These are phyloP conservation scores for Dendrobium officinale DNA, from an alignment of 106 monocot species.

Conservation along the genomic window DNA sequence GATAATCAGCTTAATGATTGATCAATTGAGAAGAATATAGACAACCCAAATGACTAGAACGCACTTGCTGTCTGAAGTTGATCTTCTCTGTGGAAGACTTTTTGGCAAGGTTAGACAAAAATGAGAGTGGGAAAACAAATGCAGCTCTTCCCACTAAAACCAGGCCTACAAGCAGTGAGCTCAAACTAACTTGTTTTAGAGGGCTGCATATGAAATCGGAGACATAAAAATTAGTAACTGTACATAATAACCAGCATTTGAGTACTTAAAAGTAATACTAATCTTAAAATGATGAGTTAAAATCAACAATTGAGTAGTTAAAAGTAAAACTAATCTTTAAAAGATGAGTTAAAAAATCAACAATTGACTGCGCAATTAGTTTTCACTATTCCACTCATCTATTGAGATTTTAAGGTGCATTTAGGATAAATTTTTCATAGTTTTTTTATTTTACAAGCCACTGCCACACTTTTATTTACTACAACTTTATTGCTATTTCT, in stretches of 20 bases:
- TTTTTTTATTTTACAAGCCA: no score
- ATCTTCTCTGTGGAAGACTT: conserved; percentile 23
- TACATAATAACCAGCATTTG: background rate
- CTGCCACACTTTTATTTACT: no score
- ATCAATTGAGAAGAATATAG: background rate
- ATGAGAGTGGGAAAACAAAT: conserved; percentile 51
- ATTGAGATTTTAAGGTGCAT: background rate
- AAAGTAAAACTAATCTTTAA: background rate
- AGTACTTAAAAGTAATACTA: background rate
- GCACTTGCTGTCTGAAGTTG: conserved; percentile 34
- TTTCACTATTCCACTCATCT: background rate
- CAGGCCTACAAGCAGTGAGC: conserved; percentile 28
- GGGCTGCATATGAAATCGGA: conserved; percentile 25
- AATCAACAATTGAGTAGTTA: background rate
- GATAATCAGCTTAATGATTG: background rate
- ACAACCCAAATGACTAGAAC: background rate
- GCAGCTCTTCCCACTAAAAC: conserved; percentile 46
- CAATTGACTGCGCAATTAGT: background rate
- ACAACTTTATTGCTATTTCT: no score
- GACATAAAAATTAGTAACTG: background rate
- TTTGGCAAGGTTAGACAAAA: conserved; percentile 28
- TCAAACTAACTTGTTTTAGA: conserved; percentile 26
- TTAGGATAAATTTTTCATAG: no score
- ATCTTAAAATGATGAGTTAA: background rate
- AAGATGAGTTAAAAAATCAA: background rate